Evolutionary conservation across 371 early-diverging fungal species (phyloP).

Genomic region (Mortierella polycephala): DNA sequence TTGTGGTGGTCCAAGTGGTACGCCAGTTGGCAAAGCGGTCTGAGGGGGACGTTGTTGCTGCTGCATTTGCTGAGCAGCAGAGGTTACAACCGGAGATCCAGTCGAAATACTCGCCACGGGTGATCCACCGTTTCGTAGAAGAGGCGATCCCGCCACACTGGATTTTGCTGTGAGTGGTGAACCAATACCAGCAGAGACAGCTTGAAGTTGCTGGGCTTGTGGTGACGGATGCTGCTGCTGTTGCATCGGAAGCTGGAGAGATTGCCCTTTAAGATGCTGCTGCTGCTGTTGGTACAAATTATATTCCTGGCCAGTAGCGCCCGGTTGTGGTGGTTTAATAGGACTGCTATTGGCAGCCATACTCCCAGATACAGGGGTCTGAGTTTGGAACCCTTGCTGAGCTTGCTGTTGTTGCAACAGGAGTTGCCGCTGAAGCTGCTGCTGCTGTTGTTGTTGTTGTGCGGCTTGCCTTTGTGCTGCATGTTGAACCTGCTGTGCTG

Average conservation of each 20-base stretch:
- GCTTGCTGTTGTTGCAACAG: slow-evolving; percentile 40
- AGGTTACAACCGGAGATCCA: slow-evolving; percentile 32
- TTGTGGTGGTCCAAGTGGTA: slow-evolving; percentile 12
- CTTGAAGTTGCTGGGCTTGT: slow-evolving; percentile 18
- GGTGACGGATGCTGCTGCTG: slow-evolving; percentile 17
- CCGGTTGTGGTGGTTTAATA: slow-evolving; percentile 15
- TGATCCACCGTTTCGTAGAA: slow-evolving; percentile 37
- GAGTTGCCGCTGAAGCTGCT: slow-evolving; percentile 30
- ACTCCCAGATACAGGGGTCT: slow-evolving; percentile 1
- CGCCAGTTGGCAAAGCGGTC: background rate
- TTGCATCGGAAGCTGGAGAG: slow-evolving; percentile 8
- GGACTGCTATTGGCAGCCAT: slow-evolving; percentile 14
- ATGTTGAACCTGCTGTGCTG: slow-evolving; percentile 13
- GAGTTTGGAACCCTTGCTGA: slow-evolving; percentile 14
- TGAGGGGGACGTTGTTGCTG: slow-evolving; percentile 23
- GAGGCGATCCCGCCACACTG: slow-evolving; percentile 27
- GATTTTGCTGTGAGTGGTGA: slow-evolving; percentile 35
- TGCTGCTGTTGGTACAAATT: slow-evolving; percentile 36
- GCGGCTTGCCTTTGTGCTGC: slow-evolving; percentile 8
- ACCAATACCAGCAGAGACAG: slow-evolving; percentile 13
- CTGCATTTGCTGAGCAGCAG: slow-evolving; percentile 31
- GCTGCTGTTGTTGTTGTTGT: slow-evolving; percentile 45
- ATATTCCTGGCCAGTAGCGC: slow-evolving; percentile 27
- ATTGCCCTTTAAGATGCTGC: slow-evolving; percentile 22
- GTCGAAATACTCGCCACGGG: slow-evolving; percentile 19